phyloP scores from a whole-genome alignment of 768 basidiomycete species.

The Kwoniella mangroviensis region DNA sequence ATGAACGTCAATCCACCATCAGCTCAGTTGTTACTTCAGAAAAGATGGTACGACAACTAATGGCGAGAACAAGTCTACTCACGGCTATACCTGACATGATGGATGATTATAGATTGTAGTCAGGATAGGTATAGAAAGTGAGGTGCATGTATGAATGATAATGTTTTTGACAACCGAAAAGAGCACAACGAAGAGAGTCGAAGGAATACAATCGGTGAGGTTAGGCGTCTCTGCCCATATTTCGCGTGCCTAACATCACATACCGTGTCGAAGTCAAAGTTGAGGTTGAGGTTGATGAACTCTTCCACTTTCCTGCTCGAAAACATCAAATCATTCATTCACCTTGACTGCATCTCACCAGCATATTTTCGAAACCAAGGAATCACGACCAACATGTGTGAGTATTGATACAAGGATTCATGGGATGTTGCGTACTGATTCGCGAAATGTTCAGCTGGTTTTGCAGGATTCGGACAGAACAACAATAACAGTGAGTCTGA shows the following conservation, averaged over 20 bases:
- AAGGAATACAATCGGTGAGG: neutral
- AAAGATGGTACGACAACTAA: neutral
- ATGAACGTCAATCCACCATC: neutral
- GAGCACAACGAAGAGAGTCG: slow-evolving; percentile 1
- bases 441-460: slow-evolving; percentile 36
- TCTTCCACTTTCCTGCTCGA: too few relatives aligned
- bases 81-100: slow-evolving; percentile 47
- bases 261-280: neutral
- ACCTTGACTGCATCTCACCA: neutral
- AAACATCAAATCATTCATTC: too few relatives aligned
- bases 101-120: slow-evolving; percentile 13
- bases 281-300: neutral
- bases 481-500: slow-evolving; percentile 29
- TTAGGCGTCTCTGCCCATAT: neutral
- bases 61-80: slow-evolving; percentile 18
- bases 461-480: slow-evolving; percentile 46
- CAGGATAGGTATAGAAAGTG: slow-evolving; percentile 6
- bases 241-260: neutral
- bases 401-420: neutral
- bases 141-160: neutral
- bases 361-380: neutral
- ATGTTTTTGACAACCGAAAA: slow-evolving; percentile 2
- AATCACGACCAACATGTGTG: slow-evolving; percentile 9
- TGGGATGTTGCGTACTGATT: neutral
- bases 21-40: neutral